Evolutionary conservation across 306 rosid species (phyloP).

Genomic region (Arachis stenosperma): DNA sequence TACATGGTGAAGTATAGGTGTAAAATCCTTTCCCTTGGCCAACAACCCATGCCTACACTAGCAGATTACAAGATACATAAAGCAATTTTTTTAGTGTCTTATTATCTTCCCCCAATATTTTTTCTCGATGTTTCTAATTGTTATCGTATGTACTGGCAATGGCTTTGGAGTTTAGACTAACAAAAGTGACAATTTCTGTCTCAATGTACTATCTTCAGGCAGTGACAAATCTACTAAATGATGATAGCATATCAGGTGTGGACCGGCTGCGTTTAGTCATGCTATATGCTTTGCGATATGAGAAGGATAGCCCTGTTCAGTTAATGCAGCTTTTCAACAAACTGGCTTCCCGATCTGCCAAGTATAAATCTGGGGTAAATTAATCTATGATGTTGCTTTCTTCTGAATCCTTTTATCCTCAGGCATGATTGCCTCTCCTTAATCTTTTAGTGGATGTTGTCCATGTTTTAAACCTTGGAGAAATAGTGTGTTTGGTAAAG

Average conservation of each 20-base stretch:
- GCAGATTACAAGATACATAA: conserved; percentile 25
- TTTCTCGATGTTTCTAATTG: conserved; percentile 8
- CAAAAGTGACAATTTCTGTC: conserved; percentile 33
- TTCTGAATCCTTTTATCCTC: conserved; percentile 20
- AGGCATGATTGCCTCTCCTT: conserved; percentile 22
- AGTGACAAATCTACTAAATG: conserved; percentile 70
- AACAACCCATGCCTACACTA: conserved; percentile 18
- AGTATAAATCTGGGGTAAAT: conserved; percentile 80
- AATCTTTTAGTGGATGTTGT: background rate
- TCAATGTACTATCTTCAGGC: conserved; percentile 59
- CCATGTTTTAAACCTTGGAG: conserved; percentile 39
- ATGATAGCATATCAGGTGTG: conserved; percentile 76
- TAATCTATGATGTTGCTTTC: conserved; percentile 17
- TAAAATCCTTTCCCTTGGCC: conserved; percentile 32
- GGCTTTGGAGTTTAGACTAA: conserved; percentile 28
- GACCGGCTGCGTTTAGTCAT: conserved; percentile 82
- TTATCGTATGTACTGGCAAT: conserved; percentile 6
- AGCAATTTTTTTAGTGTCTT: conserved; percentile 9
- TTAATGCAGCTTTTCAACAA: conserved; percentile 85
- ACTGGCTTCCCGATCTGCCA: conserved; percentile 75
- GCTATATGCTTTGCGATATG: conserved; percentile 91
- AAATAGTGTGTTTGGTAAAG: conserved; percentile 2
- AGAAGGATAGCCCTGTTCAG: conserved; percentile 93
- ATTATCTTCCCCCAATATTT: conserved; percentile 9
- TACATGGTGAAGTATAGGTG: conserved; percentile 8